Evolutionary conservation across 768 basidiomycete genomes (phyloP).

Genomic region (Boletus bicolor): DNA sequence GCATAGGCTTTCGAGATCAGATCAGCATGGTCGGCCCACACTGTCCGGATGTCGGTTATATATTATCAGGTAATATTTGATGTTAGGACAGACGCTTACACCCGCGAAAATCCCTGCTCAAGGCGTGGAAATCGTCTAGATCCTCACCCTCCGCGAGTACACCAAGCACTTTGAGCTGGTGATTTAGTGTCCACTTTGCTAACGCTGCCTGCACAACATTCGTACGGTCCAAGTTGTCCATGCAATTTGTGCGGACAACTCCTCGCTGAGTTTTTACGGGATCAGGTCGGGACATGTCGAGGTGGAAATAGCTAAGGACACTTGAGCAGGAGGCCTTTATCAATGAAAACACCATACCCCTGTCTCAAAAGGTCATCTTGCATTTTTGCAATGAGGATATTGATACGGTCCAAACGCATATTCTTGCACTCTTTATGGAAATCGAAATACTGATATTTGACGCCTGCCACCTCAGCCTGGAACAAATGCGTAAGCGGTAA

Average conservation of each 20-base stretch:
- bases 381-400: conserved; percentile 72
- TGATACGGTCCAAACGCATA: conserved; percentile 94
- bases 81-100: conserved; percentile 47
- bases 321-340: conserved; percentile 6
- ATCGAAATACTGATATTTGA: conserved; percentile 93
- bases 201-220: conserved; percentile 94
- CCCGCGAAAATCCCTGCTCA: conserved; percentile 84
- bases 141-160: conserved; percentile 66
- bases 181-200: conserved; percentile 79
- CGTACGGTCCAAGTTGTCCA: conserved; percentile 95
- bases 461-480: conserved; percentile 61
- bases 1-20: conserved; percentile 86
- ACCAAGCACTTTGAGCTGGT: conserved; percentile 71
- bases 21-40: conserved; percentile 98
- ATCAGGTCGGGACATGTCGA: conserved; percentile 45
- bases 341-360: conserved; percentile 43
- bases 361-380: conserved; percentile 65
- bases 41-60: conserved; percentile 39
- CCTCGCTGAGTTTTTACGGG: conserved; percentile 67
- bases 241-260: conserved; percentile 90
- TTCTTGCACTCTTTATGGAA: conserved; percentile 94
- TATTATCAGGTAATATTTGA: neutral
- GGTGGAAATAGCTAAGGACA: conserved; percentile 67
- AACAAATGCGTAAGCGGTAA: neutral
- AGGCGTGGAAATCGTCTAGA: conserved; percentile 78